Evolutionary conservation across 306 rosid species (phyloP).

Genomic region (Castanopsis chinensis): DNA sequence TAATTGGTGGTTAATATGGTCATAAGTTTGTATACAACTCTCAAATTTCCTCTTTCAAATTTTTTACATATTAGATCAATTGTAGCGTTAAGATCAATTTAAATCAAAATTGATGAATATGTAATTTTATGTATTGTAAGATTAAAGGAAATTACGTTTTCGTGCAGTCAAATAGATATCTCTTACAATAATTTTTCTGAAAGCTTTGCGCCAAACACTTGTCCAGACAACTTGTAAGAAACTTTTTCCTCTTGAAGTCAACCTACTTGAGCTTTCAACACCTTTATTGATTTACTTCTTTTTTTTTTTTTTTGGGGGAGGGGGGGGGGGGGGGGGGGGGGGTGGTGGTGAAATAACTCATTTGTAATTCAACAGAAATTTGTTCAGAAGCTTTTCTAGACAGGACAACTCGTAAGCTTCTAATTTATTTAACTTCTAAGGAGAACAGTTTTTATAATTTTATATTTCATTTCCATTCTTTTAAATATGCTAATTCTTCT

Average conservation of each 20-base stretch:
- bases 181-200: slow-evolving; percentile 25
- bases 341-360: too few species aligned
- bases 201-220: neutral
- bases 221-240: slow-evolving; percentile 15
- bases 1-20: neutral
- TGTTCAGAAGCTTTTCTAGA: slow-evolving; percentile 25
- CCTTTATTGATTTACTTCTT: neutral
- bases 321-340: too few species aligned
- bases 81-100: neutral
- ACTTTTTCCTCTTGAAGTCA: neutral
- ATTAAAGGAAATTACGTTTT: neutral
- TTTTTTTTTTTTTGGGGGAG: neutral
- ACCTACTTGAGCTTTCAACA: neutral
- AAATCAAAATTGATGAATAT: neutral
- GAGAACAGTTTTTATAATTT: neutral
- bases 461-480: too few species aligned
- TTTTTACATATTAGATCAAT: neutral
- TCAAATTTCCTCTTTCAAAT: neutral
- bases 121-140: neutral
- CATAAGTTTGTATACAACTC: neutral
- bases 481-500: neutral
- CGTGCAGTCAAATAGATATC: slow-evolving; percentile 15
- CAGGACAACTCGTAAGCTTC: slow-evolving; percentile 19
- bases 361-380: slow-evolving; percentile 14
- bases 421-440: neutral